phyloP scores from a whole-genome alignment of 164 flowering plant genomes.

The Annona squamosa region DNA sequence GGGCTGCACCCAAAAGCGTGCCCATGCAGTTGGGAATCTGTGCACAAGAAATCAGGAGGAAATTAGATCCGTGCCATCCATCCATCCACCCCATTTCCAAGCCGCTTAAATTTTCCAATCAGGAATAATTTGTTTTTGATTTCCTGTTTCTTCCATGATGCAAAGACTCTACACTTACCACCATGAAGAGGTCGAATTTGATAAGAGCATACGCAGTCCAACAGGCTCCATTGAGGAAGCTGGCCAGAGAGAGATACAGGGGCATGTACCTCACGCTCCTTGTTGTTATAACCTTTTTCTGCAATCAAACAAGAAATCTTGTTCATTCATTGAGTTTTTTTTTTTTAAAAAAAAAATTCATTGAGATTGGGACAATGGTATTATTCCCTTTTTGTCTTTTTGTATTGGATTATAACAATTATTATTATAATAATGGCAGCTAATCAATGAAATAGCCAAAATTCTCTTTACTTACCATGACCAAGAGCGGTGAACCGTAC shows the following conservation, averaged over 20 bases:
- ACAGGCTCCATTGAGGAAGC: background rate
- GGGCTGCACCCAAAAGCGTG: slow-evolving; percentile 31
- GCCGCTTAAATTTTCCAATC: no score
- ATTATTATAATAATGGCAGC: background rate
- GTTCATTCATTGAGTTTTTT: no score
- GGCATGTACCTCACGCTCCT: background rate
- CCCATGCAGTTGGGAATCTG: slow-evolving; percentile 61
- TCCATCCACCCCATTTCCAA: no score
- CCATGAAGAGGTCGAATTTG: background rate
- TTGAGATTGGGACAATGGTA: no score
- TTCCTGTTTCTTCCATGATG: no score
- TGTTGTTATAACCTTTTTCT: background rate
- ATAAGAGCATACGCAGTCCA: background rate
- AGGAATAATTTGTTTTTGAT: no score
- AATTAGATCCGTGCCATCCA: background rate
- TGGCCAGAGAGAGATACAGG: background rate
- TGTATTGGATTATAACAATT: background rate
- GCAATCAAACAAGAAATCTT: background rate
- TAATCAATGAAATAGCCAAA: no score
- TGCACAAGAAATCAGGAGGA: background rate
- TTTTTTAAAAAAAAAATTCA: no score
- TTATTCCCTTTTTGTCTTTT: no score
- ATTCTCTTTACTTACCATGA: slow-evolving; percentile 13
- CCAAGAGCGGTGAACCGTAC: slow-evolving; percentile 56
- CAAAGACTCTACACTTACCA: background rate